phyloP scores from a whole-genome alignment of 106 monocot genomes.

The Dendrobium nobile region DNA sequence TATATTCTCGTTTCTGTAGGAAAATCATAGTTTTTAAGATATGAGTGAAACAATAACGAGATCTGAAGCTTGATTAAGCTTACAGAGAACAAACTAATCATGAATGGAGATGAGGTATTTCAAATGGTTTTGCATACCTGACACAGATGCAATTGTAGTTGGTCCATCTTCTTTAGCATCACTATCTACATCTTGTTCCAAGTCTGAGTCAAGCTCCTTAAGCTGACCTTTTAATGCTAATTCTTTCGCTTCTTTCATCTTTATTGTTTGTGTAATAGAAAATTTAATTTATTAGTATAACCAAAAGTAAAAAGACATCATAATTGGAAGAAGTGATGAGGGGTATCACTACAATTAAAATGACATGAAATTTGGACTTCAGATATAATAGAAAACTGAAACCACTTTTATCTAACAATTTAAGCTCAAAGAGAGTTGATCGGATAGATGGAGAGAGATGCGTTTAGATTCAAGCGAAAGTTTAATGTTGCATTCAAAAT shows the following conservation, averaged over 20 bases:
- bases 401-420: too few species aligned
- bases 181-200: constrained; percentile 10
- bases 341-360: too few species aligned
- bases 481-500: too few species aligned
- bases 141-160: constrained; percentile 2
- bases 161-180: constrained; percentile 33
- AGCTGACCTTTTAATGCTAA: constrained; percentile 38
- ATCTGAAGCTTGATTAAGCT: neutral
- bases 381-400: too few species aligned
- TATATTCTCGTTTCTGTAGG: constrained; percentile 13
- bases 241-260: constrained; percentile 83
- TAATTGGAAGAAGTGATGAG: too few species aligned
- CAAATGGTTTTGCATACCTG: constrained; percentile 19
- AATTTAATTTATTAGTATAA: constrained; percentile 3
- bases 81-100: too few species aligned
- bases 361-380: too few species aligned
- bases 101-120: too few species aligned
- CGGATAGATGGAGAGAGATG: too few species aligned
- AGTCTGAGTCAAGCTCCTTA: constrained; percentile 7
- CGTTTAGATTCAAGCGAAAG: too few species aligned
- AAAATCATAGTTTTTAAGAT: neutral
- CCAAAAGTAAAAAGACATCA: neutral
- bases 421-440: too few species aligned
- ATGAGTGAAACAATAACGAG: neutral
- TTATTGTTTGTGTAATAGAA: constrained; percentile 9